Evolutionary conservation across 1,139 yeast species (phyloP), one percentile per base, ranked within the genome.

Genomic region (Protomyces inundatus): DNA sequence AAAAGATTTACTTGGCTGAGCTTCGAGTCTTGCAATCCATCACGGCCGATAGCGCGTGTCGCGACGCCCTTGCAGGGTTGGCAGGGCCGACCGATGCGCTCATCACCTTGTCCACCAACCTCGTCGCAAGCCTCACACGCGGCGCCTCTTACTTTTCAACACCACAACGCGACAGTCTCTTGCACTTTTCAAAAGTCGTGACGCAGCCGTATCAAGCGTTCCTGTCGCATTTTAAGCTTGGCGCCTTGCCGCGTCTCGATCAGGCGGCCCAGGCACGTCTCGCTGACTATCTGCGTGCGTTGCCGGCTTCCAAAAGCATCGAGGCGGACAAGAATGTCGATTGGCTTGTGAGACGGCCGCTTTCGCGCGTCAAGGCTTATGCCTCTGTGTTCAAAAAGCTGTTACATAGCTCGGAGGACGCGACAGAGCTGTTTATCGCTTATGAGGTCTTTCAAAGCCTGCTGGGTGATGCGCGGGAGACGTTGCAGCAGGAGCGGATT

Each of bases 301-400:
- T 58, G 56, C 45, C 53, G 30, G 34, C 23, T 16, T 37, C 45
- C 12, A 56, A 51, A 12, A 36, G 12, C 9, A 12, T 36, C 3
- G 50, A 56, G n/a, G 54, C 61, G n/a, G 56, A 52, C 46, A 51
- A 55, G 36, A 39, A 51, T 34, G 48, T 60, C 37, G 64, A 60
- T 42, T 60, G 64, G 64, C 59, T 60, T 7, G 16, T 60, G 48
- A 50, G 59, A 39, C 36, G 64, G n/a, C 64, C 64, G 32, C 64
- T 60, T 2, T 54, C 64, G 14, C 64, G 64, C 12, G 50, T 60
- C 34, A 56, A 56, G 32, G 39, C 54, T 7, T 60, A 60, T 48
- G 36, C 59, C 16, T 42, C 54, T 14, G 36, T 46, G 9, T 60
- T 42, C 59, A 60, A 60, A 36, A 60, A 60, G 35, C 50, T 60